Base-by-base conservation (phyloP, 2,329 filamentous ascomycete genomes). In the Ceratocystis diversiconidia region DNA sequence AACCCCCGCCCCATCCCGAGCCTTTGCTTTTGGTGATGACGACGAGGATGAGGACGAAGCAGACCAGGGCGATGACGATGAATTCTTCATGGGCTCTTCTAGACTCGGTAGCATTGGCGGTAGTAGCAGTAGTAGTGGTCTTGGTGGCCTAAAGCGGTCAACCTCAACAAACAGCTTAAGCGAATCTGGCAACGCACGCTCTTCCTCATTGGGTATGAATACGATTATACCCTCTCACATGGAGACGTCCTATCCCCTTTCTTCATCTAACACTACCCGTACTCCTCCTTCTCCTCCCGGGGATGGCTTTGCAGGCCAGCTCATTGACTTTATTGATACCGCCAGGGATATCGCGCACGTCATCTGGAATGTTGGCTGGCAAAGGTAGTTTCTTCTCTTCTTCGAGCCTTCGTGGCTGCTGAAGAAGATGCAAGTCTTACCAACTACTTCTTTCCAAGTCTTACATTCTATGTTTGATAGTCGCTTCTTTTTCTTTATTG, bases 171-270 rank as follows among this genome's bases (percentile, higher is more conserved):
- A 73, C 71, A 80, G 77, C 68, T 74, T 82, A n/a, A 74, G 72
- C n/a, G 80, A 83, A 67, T 77, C 80, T 55, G 77, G 75, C 19
- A 85, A 86, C 63, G 86, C 95, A 79, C 85, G 87, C 68, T 82
- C 91, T 70, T 95, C 90, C 22, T 80, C 85, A 62, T 94, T 90
- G 48, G 91, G 90, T 70, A 95, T 95, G 89, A 88, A 95, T 71
- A 59, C 55, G 17, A 25, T 25, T 59, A 92, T 95, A 88, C 89
- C 90, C 6, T 88, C 86, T 70, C 88, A 91, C 70, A 87, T 91
- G 70, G 85, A 85, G 68, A 88, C 90, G 69, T 78, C 59, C 64
- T 57, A 55, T 44, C 59, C 30, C 61, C 64, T 5, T 25, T 32
- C 57, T 52, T 12, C 36, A 41, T 41, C 36, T 41, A 41, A 41